Evolutionary conservation across 2,329 filamentous ascomycete genomes (phyloP).

Genomic region (Trichoderma lentiforme): DNA sequence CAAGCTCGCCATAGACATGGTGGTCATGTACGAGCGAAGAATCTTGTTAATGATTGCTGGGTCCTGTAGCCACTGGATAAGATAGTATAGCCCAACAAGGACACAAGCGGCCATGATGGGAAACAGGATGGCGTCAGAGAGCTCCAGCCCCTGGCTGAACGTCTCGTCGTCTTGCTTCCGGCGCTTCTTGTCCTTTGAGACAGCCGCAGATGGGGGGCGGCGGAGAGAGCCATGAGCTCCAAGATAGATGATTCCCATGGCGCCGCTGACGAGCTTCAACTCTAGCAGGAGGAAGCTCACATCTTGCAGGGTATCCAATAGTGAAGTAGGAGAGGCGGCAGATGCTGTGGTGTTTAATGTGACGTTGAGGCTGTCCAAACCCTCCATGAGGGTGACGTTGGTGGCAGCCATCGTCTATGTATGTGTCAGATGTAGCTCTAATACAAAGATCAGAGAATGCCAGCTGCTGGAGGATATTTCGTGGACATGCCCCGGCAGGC

Average conservation of each 20-base stretch:
- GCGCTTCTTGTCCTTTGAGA: conserved; percentile 47
- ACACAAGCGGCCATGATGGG: conserved; percentile 72
- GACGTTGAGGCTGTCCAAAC: conserved; percentile 31
- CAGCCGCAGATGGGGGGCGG: conserved; percentile 74
- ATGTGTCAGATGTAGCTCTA: not conserved
- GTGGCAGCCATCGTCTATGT: conserved; percentile 20
- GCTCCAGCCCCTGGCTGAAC: conserved; percentile 49
- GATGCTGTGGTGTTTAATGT: conserved; percentile 26
- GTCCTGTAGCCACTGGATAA: conserved; percentile 86
- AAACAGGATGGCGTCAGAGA: conserved; percentile 79
- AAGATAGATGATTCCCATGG: conserved; percentile 78
- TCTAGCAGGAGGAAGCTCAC: conserved; percentile 45
- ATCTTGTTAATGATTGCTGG: conserved; percentile 78
- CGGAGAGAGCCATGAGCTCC: conserved; percentile 82
- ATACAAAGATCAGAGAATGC: not conserved
- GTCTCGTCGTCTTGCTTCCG: conserved; percentile 50
- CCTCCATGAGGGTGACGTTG: conserved; percentile 25
- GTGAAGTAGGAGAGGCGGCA: conserved; percentile 21
- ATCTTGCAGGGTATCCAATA: conserved; percentile 33
- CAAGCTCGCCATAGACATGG: conserved; percentile 74
- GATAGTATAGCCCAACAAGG: conserved; percentile 74
- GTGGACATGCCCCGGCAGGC: not conserved
- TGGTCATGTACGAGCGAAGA: conserved; percentile 77
- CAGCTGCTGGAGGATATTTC: not conserved
- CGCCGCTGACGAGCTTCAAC: conserved; percentile 55